Percentiles rank a stretch among this genome's conserved stretches.
Evolutionary conservation across 352 stramenopile genomes (phyloP).

Genomic region (Pythium grandisporangium): DNA sequence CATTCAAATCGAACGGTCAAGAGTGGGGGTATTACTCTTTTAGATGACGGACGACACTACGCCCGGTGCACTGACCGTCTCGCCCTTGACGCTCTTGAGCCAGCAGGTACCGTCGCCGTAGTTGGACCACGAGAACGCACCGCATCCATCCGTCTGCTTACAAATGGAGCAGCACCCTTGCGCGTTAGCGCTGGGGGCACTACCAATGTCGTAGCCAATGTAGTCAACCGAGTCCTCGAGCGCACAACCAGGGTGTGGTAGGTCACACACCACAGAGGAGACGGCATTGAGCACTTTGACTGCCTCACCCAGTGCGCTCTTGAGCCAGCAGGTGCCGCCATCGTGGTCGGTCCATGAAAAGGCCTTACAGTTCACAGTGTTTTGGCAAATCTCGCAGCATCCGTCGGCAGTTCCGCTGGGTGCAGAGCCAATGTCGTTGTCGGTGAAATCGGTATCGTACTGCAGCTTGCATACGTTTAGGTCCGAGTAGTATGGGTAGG

Average conservation of each 20-base stretch:
- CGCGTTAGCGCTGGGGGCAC: constrained; percentile 1
- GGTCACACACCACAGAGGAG: constrained; percentile 2
- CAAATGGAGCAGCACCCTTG: constrained; percentile 13
- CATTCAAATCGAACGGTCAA: too few species aligned
- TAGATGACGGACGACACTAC: constrained; percentile 3
- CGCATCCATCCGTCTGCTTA: constrained; percentile 6
- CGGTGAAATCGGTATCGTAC: constrained; percentile 6
- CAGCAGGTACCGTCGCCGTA: constrained; percentile 15
- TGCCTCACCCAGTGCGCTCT: constrained; percentile 3
- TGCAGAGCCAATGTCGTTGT: constrained; percentile 12
- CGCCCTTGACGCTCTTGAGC: constrained; percentile 18
- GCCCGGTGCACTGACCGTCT: constrained; percentile 2
- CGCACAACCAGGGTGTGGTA: constrained; percentile 2
- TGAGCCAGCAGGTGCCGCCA: constrained; percentile 7
- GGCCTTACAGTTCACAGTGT: neutral
- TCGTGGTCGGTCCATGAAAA: constrained; percentile 7
- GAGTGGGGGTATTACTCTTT: too few species aligned
- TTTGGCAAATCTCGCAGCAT: constrained; percentile 8
- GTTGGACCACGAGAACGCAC: constrained; percentile 14
- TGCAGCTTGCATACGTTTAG: neutral
- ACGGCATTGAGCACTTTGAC: constrained; percentile 2
- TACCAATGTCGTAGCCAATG: constrained; percentile 13
- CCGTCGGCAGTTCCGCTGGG: constrained; percentile 1
- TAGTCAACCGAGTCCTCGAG: constrained; percentile 14
- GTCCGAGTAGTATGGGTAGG: neutral